Evolutionary conservation across 805 yeast species (phyloP).

Genomic region (Yarrowia bubula): DNA sequence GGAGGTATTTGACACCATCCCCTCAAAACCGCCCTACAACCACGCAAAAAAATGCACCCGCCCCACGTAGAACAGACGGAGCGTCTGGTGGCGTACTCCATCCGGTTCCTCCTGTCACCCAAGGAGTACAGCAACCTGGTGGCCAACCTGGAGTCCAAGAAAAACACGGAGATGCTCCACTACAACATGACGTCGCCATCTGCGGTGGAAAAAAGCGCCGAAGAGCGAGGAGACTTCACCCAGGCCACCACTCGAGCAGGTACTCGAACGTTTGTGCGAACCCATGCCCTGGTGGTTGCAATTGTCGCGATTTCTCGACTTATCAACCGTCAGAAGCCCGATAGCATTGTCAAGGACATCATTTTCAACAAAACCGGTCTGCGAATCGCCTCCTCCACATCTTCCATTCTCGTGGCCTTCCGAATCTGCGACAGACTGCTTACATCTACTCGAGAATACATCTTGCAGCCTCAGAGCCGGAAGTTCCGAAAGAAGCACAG

Average conservation of each 20-base stretch:
- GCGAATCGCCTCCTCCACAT: constrained; percentile 3
- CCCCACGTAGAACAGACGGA: constrained; percentile 22
- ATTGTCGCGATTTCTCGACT: constrained; percentile 23
- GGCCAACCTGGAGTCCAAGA: constrained; percentile 21
- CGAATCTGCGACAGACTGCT: constrained; percentile 7
- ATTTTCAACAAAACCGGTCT: constrained; percentile 17
- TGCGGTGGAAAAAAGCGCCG: constrained; percentile 26
- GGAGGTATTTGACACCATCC: not conserved
- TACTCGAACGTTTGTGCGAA: constrained; percentile 30
- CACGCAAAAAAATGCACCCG: constrained; percentile 15
- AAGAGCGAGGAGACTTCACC: constrained; percentile 27
- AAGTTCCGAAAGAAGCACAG: constrained; percentile 25
- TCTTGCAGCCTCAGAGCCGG: constrained; percentile 26
- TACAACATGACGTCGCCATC: constrained; percentile 21
- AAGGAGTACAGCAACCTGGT: constrained; percentile 32
- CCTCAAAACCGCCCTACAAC: not conserved
- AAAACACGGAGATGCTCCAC: constrained; percentile 24
- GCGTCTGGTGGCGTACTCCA: constrained; percentile 29
- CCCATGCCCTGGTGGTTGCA: constrained; percentile 32
- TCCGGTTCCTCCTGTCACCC: constrained; percentile 34
- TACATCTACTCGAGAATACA: constrained; percentile 6
- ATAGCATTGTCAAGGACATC: constrained; percentile 10
- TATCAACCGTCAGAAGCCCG: constrained; percentile 16
- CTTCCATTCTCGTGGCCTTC: constrained; percentile 21
- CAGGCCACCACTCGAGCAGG: constrained; percentile 29